A percentile compares a stretch with the other conserved stretches of the same genome.
These are phyloP conservation scores for Stemphylium vesicarium DNA, from an alignment of 2,329 filamentous ascomycete species.

Conservation along the genomic window DNA sequence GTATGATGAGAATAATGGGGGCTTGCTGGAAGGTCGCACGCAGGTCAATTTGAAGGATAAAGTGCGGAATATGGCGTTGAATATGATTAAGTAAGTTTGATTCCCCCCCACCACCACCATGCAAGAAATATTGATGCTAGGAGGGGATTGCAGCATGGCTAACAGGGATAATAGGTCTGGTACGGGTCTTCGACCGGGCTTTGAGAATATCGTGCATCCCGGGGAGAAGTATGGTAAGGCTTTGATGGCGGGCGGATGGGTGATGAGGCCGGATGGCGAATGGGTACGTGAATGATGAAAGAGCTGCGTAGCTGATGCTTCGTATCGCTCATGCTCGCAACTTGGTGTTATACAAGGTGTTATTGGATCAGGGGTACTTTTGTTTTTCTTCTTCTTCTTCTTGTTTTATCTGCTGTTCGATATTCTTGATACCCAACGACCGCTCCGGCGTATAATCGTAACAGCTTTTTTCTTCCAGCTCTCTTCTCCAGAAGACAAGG, in stretches of 20 bases:
- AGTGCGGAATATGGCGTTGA: constrained; percentile 49
- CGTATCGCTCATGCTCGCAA: too few relatives aligned
- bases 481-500: not conserved
- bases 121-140: not conserved
- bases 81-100: constrained; percentile 48
- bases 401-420: not conserved
- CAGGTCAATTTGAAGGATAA: constrained; percentile 61
- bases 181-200: constrained; percentile 35
- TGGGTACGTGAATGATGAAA: constrained; percentile 1
- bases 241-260: constrained; percentile 18
- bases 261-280: constrained; percentile 6
- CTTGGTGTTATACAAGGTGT: not conserved
- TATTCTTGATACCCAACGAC: constrained; percentile 27
- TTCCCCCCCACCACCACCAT: too few relatives aligned
- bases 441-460: constrained; percentile 12
- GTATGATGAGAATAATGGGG: constrained; percentile 22
- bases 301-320: too few relatives aligned
- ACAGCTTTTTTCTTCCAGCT: not conserved
- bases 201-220: constrained; percentile 31
- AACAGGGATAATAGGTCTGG: constrained; percentile 30
- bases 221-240: constrained; percentile 21
- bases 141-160: not conserved
- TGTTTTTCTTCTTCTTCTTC: not conserved
- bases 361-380: not conserved
- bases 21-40: constrained; percentile 46